These are phyloP conservation scores for Pichia sp. DNA, from an alignment of 1,139 yeast genomes.

Conservation along the genomic window DNA sequence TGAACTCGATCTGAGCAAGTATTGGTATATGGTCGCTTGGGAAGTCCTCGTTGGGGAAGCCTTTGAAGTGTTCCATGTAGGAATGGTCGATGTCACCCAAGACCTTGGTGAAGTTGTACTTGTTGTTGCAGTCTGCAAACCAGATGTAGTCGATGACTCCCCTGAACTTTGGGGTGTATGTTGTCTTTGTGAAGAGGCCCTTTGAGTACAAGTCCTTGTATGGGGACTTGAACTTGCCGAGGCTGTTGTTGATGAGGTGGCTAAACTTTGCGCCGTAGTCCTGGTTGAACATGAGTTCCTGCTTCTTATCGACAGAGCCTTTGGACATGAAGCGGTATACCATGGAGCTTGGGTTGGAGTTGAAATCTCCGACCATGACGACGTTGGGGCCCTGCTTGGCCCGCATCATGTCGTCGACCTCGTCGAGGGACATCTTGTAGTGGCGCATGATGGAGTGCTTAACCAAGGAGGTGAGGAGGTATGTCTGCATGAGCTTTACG, in stretches of 20 bases:
- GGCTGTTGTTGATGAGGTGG: conserved; percentile 25
- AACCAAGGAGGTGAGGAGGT: conserved; percentile 37
- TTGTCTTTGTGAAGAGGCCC: conserved; percentile 40
- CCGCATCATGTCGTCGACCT: conserved; percentile 19
- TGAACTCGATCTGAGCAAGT: conserved; percentile 28
- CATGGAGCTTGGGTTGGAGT: conserved; percentile 46
- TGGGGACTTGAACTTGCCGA: conserved; percentile 29
- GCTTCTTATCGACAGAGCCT: conserved; percentile 23
- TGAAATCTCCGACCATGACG: conserved; percentile 46
- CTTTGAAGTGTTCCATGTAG: conserved; percentile 25
- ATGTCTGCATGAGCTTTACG: conserved; percentile 52
- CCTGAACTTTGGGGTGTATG: conserved; percentile 46
- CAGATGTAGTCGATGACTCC: conserved; percentile 59
- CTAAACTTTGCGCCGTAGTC: conserved; percentile 23
- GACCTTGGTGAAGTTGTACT: conserved; percentile 30
- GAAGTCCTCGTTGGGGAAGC: conserved; percentile 41
- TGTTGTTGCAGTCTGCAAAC: conserved; percentile 38
- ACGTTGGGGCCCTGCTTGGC: conserved; percentile 26
- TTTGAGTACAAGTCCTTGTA: conserved; percentile 26
- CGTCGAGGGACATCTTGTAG: conserved; percentile 29
- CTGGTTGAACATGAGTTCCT: conserved; percentile 13
- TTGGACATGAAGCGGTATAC: conserved; percentile 44
- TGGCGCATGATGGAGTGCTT: conserved; percentile 20
- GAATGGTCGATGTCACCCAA: conserved; percentile 30
- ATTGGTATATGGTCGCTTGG: conserved; percentile 45